Evolutionary conservation across 2,329 filamentous ascomycete species (phyloP).

Genomic region (Juglanconis juglandina): DNA sequence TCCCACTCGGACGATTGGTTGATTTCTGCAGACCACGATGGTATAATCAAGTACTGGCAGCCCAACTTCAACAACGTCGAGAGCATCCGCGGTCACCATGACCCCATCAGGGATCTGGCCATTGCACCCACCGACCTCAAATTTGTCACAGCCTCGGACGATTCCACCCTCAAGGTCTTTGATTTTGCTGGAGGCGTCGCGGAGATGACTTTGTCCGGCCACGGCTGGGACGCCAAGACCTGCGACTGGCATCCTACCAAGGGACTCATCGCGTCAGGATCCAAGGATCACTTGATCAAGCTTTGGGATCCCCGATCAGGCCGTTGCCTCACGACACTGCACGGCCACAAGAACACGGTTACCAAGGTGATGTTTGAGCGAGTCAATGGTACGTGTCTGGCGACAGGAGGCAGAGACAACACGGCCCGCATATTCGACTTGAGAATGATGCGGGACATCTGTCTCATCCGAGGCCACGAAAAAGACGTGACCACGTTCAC

Average conservation of each 20-base stretch:
- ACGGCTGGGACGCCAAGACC: slow-evolving; percentile 95
- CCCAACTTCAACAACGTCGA: slow-evolving; percentile 99
- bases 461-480: slow-evolving; percentile 87
- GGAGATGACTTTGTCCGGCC: slow-evolving; percentile 82
- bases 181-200: slow-evolving; percentile 86
- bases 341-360: slow-evolving; percentile 96
- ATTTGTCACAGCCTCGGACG: slow-evolving; percentile 93
- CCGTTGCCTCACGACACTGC: slow-evolving; percentile 86
- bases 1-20: slow-evolving; percentile 97
- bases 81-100: slow-evolving; percentile 84
- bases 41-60: slow-evolving; percentile 97
- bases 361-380: slow-evolving; percentile 89
- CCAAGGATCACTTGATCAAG: slow-evolving; percentile 96
- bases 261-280: slow-evolving; percentile 89
- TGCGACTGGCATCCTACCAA: slow-evolving; percentile 98
- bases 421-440: slow-evolving; percentile 92
- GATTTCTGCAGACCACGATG: slow-evolving; percentile 90
- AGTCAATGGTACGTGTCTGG: slow-evolving; percentile 77
- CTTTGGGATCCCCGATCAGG: slow-evolving; percentile 95
- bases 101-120: slow-evolving; percentile 85
- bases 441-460: slow-evolving; percentile 97
- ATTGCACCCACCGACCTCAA: slow-evolving; percentile 94
- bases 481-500: slow-evolving; percentile 90
- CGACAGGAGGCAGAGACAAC: slow-evolving; percentile 89
- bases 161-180: slow-evolving; percentile 90